These are phyloP conservation scores for Mycogone perniciosa DNA, from an alignment of 2,329 filamentous ascomycete species.

Conservation along the genomic window DNA sequence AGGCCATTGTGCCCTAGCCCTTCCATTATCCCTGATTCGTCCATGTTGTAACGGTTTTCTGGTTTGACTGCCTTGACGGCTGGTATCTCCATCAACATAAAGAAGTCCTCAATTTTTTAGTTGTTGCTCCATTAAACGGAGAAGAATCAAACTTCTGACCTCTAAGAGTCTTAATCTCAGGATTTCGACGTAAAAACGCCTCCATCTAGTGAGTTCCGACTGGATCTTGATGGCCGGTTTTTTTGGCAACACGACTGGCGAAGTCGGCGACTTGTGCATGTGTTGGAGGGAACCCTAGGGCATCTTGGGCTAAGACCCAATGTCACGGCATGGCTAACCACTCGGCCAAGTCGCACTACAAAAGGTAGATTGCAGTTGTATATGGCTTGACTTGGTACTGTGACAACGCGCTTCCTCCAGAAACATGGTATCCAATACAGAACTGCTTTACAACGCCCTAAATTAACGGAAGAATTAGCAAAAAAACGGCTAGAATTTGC, in stretches of 20 bases:
- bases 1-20: slow-evolving; percentile 7
- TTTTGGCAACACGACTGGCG: neutral
- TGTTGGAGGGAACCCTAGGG: neutral
- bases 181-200: slow-evolving; percentile 9
- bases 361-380: too few species aligned
- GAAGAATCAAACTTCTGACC: neutral
- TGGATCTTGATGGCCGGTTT: neutral
- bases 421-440: too few species aligned
- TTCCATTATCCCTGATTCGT: slow-evolving; percentile 11
- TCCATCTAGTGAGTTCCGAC: slow-evolving; percentile 9
- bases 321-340: neutral
- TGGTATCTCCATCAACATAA: neutral
- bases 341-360: too few species aligned
- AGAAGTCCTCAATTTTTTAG: slow-evolving; percentile 4
- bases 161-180: slow-evolving; percentile 3
- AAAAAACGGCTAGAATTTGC: too few species aligned
- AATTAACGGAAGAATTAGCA: too few species aligned
- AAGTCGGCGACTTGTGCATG: slow-evolving; percentile 6
- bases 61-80: neutral
- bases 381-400: too few species aligned
- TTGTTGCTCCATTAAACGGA: neutral
- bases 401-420: too few species aligned
- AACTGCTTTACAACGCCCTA: too few species aligned
- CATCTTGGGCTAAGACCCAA: slow-evolving; percentile 2
- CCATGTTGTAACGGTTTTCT: slow-evolving; percentile 9